Conservation (phyloP, 192 early-diverging fungal species). For the Paraglomus occultum region DNA sequence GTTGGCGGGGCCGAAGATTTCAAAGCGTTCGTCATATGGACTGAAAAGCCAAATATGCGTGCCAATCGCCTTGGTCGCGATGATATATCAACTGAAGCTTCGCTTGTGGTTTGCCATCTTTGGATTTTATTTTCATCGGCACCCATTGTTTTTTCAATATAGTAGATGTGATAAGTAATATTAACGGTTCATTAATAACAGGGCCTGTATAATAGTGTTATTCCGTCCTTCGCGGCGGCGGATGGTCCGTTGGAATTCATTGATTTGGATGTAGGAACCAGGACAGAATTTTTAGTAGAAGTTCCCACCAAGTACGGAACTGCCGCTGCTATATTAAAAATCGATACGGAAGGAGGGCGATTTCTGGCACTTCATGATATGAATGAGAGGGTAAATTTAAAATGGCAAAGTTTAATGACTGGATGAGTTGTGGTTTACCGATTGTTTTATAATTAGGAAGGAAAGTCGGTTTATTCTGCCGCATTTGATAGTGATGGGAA, state of each 20-base stretch:
- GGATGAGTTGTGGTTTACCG: neutral
- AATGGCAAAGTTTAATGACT: neutral
- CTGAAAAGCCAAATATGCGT: slow-evolving; percentile 35
- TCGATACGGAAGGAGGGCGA: slow-evolving; percentile 12
- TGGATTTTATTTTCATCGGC: neutral
- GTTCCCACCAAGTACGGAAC: slow-evolving; percentile 4
- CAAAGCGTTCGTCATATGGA: slow-evolving; percentile 39
- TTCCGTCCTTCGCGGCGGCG: slow-evolving; percentile 9
- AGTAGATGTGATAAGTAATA: neutral
- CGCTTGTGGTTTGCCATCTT: slow-evolving; percentile 15
- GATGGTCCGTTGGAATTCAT: slow-evolving; percentile 30
- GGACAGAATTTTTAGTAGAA: slow-evolving; percentile 24
- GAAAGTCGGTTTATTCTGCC: slow-evolving; percentile 19
- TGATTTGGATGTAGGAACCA: slow-evolving; percentile 27
- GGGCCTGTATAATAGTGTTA: slow-evolving; percentile 17
- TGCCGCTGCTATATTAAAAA: slow-evolving; percentile 19
- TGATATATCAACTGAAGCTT: slow-evolving; percentile 21
- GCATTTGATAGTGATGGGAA: slow-evolving; percentile 8
- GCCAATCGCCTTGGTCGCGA: slow-evolving; percentile 37
- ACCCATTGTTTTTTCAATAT: neutral
- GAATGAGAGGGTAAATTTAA: slow-evolving; percentile 6
- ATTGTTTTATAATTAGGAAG: neutral
- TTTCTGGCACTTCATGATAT: slow-evolving; percentile 19
- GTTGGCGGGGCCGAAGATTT: slow-evolving; percentile 34
- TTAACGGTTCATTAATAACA: neutral